Conservation (phyloP, 2,329 filamentous ascomycete species). For the Sclerotinia sclerotiorum region DNA sequence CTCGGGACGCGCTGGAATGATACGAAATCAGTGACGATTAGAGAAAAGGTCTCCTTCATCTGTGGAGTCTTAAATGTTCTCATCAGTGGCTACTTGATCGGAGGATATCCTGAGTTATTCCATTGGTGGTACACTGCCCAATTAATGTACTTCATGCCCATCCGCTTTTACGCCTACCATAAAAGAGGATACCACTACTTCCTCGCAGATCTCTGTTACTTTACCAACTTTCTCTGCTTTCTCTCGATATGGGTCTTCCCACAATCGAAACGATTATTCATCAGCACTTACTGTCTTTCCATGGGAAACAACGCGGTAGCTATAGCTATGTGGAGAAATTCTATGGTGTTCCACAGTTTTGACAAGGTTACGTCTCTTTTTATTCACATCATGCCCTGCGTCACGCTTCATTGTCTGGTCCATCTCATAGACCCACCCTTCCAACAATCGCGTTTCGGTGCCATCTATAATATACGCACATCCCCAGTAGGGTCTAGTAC, state of each 20-base stretch:
- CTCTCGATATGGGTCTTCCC: conserved; percentile 90
- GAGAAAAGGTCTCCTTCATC: conserved; percentile 96
- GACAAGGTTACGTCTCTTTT: conserved; percentile 98
- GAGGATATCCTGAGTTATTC: conserved; percentile 80
- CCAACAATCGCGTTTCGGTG: conserved; percentile 74
- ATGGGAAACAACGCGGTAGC: conserved; percentile 97
- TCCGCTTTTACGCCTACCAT: conserved; percentile 89
- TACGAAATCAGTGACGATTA: conserved; percentile 79
- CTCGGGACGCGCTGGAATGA: conserved; percentile 85
- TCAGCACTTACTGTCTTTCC: conserved; percentile 86
- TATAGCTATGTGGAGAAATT: conserved; percentile 99
- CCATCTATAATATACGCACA: conserved; percentile 76
- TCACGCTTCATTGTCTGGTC: conserved; percentile 86
- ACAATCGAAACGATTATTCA: conserved; percentile 84
- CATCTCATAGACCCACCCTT: conserved; percentile 70
- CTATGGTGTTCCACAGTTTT: conserved; percentile 95
- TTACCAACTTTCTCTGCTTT: conserved; percentile 84
- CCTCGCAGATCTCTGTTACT: conserved; percentile 95
- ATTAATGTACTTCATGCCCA: conserved; percentile 93
- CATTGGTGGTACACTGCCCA: conserved; percentile 90
- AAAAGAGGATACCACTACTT: conserved; percentile 95
- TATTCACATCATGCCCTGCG: conserved; percentile 98
- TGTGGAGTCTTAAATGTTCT: conserved; percentile 97
- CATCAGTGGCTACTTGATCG: conserved; percentile 90
- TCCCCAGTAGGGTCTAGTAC: conserved; percentile 68